Evolutionary conservation across 805 yeast species (phyloP).

Genomic region (Allodekkera sacchari): DNA sequence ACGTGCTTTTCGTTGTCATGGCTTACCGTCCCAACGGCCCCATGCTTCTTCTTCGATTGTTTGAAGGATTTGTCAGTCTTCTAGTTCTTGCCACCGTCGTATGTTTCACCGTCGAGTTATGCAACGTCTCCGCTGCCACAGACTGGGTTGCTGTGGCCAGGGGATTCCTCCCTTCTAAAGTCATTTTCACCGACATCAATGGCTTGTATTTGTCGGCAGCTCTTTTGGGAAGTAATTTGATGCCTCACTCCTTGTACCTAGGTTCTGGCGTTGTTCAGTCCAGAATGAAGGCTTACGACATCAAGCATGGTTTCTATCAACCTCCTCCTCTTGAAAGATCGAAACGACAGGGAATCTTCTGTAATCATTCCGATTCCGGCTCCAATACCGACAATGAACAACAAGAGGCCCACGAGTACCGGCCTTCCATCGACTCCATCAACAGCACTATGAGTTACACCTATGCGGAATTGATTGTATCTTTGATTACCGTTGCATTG

Average conservation of each 20-base stretch:
- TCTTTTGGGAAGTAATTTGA: conserved; percentile 86
- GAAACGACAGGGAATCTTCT: conserved; percentile 20
- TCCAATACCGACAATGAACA: conserved; percentile 27
- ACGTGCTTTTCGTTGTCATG: conserved; percentile 75
- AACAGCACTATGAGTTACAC: conserved; percentile 73
- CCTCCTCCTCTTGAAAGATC: conserved; percentile 19
- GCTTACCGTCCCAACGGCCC: conserved; percentile 86
- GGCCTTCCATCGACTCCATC: conserved; percentile 76
- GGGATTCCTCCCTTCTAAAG: conserved; percentile 57
- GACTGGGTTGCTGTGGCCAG: conserved; percentile 49
- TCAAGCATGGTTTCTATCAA: conserved; percentile 50
- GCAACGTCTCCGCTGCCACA: conserved; percentile 52
- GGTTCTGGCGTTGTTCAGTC: conserved; percentile 90
- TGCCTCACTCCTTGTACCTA: conserved; percentile 86
- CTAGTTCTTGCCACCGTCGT: conserved; percentile 76
- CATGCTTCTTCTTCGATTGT: conserved; percentile 63
- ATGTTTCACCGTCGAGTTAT: conserved; percentile 75
- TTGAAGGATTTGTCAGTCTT: conserved; percentile 73
- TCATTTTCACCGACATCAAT: conserved; percentile 40
- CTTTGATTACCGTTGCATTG: conserved; percentile 81
- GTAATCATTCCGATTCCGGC: conserved; percentile 32
- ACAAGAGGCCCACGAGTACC: conserved; percentile 25
- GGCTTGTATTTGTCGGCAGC: conserved; percentile 80
- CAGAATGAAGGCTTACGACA: conserved; percentile 70
- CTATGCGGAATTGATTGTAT: conserved; percentile 72